These are phyloP conservation scores for Gleditsia sinensis DNA, from an alignment of 306 rosid species.

Conservation along the genomic window DNA sequence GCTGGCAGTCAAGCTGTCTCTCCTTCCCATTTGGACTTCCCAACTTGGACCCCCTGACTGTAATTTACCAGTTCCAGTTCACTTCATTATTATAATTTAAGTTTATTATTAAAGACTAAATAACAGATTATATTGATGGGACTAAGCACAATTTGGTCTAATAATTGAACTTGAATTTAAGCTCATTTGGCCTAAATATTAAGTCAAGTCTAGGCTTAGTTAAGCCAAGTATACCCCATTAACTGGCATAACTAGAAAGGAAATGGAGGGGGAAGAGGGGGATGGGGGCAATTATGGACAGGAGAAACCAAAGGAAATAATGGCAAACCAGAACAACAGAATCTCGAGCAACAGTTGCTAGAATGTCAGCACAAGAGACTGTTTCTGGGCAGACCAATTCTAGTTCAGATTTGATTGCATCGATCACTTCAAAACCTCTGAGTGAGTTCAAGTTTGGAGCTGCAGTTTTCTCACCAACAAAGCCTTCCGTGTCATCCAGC, in stretches of 20 bases:
- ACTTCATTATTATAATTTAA: no score
- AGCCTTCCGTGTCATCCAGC: conserved; percentile 62
- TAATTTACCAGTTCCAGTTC: background rate
- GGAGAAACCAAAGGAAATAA: background rate
- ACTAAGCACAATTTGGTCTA: no score
- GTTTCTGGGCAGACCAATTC: conserved; percentile 74
- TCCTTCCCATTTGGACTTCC: conserved; percentile 84
- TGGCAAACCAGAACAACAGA: conserved; percentile 70
- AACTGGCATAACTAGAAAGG: no score
- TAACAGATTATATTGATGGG: no score
- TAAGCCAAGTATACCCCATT: no score
- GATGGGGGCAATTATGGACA: background rate
- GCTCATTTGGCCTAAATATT: no score
- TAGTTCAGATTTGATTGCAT: conserved; percentile 68
- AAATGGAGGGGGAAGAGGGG: background rate
- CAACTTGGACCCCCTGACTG: conserved; percentile 91
- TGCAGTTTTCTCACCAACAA: conserved; percentile 87
- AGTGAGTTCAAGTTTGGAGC: conserved; percentile 76
- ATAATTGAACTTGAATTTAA: no score
- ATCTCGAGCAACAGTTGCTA: conserved; percentile 82
- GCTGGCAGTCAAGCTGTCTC: conserved; percentile 66
- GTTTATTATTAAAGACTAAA: no score
- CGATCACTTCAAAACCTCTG: conserved; percentile 84
- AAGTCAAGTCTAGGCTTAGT: no score
- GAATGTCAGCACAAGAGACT: conserved; percentile 87